Evolutionary conservation across 2,329 filamentous ascomycete genomes (phyloP), one percentile per base, ranked within the genome.

Genomic region (Aspergillus floridensis): DNA sequence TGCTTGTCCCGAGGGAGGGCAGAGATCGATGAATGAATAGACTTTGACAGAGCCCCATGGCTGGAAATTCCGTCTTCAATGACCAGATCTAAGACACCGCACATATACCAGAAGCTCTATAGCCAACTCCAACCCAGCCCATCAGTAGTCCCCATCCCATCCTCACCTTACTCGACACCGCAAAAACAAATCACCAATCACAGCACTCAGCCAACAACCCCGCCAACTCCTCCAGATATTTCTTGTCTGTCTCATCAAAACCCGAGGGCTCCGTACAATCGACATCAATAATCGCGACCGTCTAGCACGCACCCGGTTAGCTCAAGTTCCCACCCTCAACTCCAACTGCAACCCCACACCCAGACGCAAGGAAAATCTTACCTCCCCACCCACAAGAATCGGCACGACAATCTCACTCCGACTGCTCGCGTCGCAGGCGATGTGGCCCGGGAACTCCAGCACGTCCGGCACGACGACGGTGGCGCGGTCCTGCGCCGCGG

Each of bases 381-480:
- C 76, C 72, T 78, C 76, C 35, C 70, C 73, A 19, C 62, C 63
- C n/a, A 69, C 64, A 53, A 79, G 49, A 67, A 81, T 75, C 38
- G 80, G 79, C 49, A 81, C 79, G 14, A 81, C 80, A 66, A 82
- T 79, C 69, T 82, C 80, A 70, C 80, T 81, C 61, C 72, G 70
- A 61, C 75, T 81, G 41, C 79, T 77, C 11, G 74, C 76, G 65
- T 81, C 80, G 64, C 80, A 82, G 11, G 80, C 78, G 70, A 82
- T 81, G 68, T 82, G 80, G 3, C 79, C 79, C 11, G 78, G 76
- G 62, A 79, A 81, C 6, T 68, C 59, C 44, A 71, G 51, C 51
- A 81, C 78, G 59, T 81, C 79, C 0, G 70, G 66, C n/a, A 82
- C 78, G 11, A 80, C 53, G 2, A 79, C 64, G 0, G 75, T 78